Percentiles rank a stretch among this genome's conserved stretches.
Evolutionary conservation across 2,329 filamentous ascomycete species (phyloP).

Genomic region (Myriosclerotinia scirpicola): DNA sequence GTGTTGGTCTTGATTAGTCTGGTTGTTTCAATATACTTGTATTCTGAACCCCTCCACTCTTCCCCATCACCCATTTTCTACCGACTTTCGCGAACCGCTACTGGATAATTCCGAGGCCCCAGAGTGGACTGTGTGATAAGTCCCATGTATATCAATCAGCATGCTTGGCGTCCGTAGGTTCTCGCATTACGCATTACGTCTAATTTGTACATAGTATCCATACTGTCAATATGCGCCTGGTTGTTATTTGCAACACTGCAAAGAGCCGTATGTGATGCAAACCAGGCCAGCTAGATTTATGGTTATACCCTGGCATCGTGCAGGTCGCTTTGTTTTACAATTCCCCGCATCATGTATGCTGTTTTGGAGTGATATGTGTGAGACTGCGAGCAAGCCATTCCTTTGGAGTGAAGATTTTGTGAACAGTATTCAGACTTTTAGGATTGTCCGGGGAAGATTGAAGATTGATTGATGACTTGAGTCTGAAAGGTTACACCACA

Average conservation of each 20-base stretch:
- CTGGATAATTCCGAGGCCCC: constrained; percentile 26
- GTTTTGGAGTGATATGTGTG: neutral
- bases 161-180: constrained; percentile 33
- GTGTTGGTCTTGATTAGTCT: constrained; percentile 39
- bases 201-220: constrained; percentile 38
- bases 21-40: constrained; percentile 23
- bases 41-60: constrained; percentile 25
- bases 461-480: neutral
- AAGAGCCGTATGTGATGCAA: constrained; percentile 29
- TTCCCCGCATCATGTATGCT: constrained; percentile 2
- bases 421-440: neutral
- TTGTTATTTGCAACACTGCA: constrained; percentile 24
- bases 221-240: constrained; percentile 33
- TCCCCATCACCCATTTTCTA: constrained; percentile 24
- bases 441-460: neutral
- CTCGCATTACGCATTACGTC: constrained; percentile 31
- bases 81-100: constrained; percentile 20
- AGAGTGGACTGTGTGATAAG: constrained; percentile 19
- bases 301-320: constrained; percentile 12
- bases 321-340: constrained; percentile 18
- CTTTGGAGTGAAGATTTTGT: neutral
- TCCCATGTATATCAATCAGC: constrained; percentile 36
- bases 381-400: neutral
- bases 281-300: constrained; percentile 19
- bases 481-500: neutral